These are phyloP conservation scores for Ascochyta pisi DNA, from an alignment of 2,329 filamentous ascomycete genomes.

Conservation along the genomic window DNA sequence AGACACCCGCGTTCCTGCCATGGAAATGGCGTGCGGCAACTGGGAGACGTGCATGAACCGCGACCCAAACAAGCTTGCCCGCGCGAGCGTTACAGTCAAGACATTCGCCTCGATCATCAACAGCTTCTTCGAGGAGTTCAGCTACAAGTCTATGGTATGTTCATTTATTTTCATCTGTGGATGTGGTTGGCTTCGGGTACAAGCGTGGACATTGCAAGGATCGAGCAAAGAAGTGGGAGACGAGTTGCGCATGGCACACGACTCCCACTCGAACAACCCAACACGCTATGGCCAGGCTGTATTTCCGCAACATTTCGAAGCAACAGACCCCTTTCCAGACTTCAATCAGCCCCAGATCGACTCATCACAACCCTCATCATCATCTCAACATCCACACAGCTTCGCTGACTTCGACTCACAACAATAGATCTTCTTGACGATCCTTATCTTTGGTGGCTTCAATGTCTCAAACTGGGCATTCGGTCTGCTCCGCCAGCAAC, in stretches of 20 bases:
- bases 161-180: constrained; percentile 11
- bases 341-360: neutral
- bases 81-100: constrained; percentile 80
- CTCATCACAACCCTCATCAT: neutral
- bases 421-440: constrained; percentile 54
- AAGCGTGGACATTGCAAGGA: neutral
- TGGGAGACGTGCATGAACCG: constrained; percentile 90
- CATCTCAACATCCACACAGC: neutral
- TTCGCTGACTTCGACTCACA: constrained; percentile 19
- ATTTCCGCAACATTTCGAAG: neutral
- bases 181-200: neutral
- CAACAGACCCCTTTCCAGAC: neutral
- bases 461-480: constrained; percentile 67
- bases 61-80: constrained; percentile 78
- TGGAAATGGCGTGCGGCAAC: constrained; percentile 74
- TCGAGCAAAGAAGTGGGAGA: neutral
- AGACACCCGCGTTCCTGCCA: constrained; percentile 71
- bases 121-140: constrained; percentile 88
- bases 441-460: constrained; percentile 60
- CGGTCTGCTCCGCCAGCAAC: constrained; percentile 59
- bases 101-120: constrained; percentile 94
- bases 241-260: neutral
- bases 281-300: neutral
- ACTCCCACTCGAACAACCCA: neutral
- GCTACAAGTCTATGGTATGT: constrained; percentile 76